A percentile compares a stretch with the other conserved stretches of the same genome.
Evolutionary conservation across 2,329 filamentous ascomycete species (phyloP).

Genomic region (Xylariaceae sp.): DNA sequence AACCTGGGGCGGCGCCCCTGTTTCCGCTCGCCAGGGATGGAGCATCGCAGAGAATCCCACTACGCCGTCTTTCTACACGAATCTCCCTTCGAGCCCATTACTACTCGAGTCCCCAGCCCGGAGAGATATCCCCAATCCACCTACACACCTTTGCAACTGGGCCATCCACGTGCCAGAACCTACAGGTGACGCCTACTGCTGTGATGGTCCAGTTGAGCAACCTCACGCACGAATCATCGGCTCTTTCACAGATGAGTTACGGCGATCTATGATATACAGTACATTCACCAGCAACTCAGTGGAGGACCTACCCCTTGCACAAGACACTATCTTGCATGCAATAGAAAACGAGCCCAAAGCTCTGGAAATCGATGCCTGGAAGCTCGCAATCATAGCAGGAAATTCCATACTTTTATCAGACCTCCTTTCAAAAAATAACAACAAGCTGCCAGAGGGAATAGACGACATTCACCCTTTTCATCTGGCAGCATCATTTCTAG

Average conservation of each 20-base stretch:
- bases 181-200: background rate
- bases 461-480: slow-evolving; percentile 43
- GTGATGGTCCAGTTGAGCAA: too few species aligned
- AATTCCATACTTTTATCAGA: slow-evolving; percentile 5
- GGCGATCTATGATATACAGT: background rate
- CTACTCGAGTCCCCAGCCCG: background rate
- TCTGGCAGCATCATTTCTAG: slow-evolving; percentile 46
- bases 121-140: background rate
- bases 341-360: slow-evolving; percentile 16
- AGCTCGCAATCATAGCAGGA: slow-evolving; percentile 36
- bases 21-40: background rate
- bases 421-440: accelerated
- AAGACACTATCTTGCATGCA: slow-evolving; percentile 3
- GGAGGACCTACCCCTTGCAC: slow-evolving; percentile 24
- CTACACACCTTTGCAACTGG: slow-evolving; percentile 6
- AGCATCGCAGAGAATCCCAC: too few species aligned
- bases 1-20: background rate
- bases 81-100: background rate
- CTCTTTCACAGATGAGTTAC: background rate
- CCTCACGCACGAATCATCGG: background rate
- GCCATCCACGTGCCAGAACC: background rate
- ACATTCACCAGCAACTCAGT: slow-evolving; percentile 3
- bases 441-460: background rate
- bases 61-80: background rate
- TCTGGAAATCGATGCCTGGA: slow-evolving; percentile 18